phyloP scores from a whole-genome alignment of 2,329 filamentous ascomycete genomes.

The Aspergillus nomiae region DNA sequence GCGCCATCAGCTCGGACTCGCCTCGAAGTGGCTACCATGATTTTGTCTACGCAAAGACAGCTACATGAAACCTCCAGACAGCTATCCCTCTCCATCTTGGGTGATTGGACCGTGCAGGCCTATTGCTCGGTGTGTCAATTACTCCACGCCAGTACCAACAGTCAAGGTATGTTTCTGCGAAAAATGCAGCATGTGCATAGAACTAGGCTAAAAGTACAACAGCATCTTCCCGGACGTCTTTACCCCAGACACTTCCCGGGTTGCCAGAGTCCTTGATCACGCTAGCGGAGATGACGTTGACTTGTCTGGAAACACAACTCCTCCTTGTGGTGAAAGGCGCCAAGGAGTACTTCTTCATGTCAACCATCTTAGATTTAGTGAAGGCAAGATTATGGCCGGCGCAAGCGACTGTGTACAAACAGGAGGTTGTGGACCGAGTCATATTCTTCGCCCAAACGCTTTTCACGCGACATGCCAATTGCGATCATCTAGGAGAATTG shows the following conservation, averaged over 20 bases:
- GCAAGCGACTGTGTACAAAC: conserved; percentile 36
- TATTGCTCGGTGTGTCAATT: conserved; percentile 41
- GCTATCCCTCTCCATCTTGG: conserved; percentile 36
- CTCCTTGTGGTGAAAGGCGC: conserved; percentile 39
- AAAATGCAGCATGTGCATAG: neutral
- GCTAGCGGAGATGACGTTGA: conserved; percentile 33
- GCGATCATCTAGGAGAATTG: conserved; percentile 31
- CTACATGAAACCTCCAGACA: conserved; percentile 35
- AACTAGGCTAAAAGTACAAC: neutral
- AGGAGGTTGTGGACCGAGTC: conserved; percentile 39
- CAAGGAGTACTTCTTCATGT: conserved; percentile 44
- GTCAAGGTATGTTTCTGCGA: conserved; percentile 23
- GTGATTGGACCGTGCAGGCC: conserved; percentile 42
- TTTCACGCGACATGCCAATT: conserved; percentile 36
- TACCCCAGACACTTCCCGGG: conserved; percentile 31
- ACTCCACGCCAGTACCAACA: conserved; percentile 30
- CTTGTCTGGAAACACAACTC: conserved; percentile 33
- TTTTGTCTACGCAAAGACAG: conserved; percentile 39
- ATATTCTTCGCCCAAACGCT: conserved; percentile 38
- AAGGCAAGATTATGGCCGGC: conserved; percentile 37
- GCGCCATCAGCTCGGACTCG: conserved; percentile 37
- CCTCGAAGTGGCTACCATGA: conserved; percentile 39
- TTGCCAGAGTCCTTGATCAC: conserved; percentile 37
- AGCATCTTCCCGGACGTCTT: conserved; percentile 15
- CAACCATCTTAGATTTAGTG: conserved; percentile 37